Evolutionary conservation across 2,329 filamentous ascomycete genomes (phyloP).

Genomic region (Trichophyton mentagrophytes): DNA sequence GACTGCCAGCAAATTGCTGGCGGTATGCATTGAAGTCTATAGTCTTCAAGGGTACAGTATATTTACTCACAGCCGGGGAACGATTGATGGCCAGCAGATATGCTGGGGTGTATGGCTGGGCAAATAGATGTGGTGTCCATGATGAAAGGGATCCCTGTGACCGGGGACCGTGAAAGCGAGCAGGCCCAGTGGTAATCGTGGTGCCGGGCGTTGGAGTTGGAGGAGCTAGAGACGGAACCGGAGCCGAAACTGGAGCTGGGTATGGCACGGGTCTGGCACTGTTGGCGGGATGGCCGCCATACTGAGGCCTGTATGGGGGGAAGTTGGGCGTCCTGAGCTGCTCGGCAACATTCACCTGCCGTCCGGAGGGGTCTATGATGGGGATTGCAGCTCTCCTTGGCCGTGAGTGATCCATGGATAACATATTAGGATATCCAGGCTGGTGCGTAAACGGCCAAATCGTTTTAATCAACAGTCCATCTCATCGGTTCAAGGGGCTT

Average conservation of each 20-base stretch:
- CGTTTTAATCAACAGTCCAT: background rate
- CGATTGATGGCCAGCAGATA: constrained; percentile 19
- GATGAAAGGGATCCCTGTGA: background rate
- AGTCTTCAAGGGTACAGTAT: constrained; percentile 10
- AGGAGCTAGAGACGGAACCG: background rate
- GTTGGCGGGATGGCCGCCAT: background rate
- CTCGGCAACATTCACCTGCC: background rate
- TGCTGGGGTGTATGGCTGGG: constrained; percentile 16
- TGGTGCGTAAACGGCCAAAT: background rate
- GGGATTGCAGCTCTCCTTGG: constrained; percentile 8
- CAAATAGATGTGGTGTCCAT: constrained; percentile 17
- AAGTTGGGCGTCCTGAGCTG: background rate
- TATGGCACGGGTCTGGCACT: background rate
- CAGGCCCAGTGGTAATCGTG: background rate
- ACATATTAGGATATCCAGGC: background rate
- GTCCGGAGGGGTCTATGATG: constrained; percentile 5
- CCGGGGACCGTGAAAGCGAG: background rate
- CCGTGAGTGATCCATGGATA: background rate
- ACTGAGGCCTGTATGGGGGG: background rate
- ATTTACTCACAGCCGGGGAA: constrained; percentile 14
- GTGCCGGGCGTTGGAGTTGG: background rate
- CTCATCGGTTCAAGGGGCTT: background rate
- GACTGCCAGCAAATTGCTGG: constrained; percentile 13
- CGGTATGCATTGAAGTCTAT: constrained; percentile 17
- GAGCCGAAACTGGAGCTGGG: background rate